Percentiles rank a stretch among this genome's conserved stretches.
Conservation (phyloP, 495 filamentous ascomycete genomes). For the Hyaloscypha bicolor region DNA sequence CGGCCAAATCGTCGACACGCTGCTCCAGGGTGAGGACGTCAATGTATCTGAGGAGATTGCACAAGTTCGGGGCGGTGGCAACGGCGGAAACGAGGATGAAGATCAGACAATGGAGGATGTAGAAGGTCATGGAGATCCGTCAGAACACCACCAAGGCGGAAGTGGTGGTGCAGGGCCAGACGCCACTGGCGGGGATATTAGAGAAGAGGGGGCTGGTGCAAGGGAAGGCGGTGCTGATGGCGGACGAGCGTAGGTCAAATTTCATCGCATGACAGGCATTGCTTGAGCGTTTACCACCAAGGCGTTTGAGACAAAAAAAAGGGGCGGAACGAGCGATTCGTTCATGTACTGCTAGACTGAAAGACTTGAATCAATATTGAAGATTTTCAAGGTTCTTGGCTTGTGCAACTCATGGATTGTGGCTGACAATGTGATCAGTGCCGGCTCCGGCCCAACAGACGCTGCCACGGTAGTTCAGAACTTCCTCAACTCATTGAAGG, state of each 20-base stretch:
- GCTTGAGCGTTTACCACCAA: conserved; percentile 29
- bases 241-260: conserved; percentile 95
- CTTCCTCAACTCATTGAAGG: conserved; percentile 83
- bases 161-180: conserved; percentile 80
- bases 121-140: conserved; percentile 62
- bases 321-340: conserved; percentile 3
- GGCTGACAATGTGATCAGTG: conserved; percentile 33
- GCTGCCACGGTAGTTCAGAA: conserved; percentile 66
- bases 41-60: conserved; percentile 78
- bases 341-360: conserved; percentile 36
- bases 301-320: conserved; percentile 31
- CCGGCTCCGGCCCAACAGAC: conserved; percentile 32
- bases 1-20: conserved; percentile 78
- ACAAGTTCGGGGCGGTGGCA: conserved; percentile 55
- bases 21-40: conserved; percentile 89
- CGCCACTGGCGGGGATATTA: conserved; percentile 85
- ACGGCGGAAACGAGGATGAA: conserved; percentile 54
- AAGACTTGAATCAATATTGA: conserved; percentile 29
- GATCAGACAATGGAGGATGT: conserved; percentile 87
- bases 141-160: conserved; percentile 59
- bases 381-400: conserved; percentile 14
- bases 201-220: conserved; percentile 84
- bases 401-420: conserved; percentile 4
- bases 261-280: conserved; percentile 26
- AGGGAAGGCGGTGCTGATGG: conserved; percentile 94